phyloP scores from a whole-genome alignment of 768 basidiomycete species.

The Trametes maxima region DNA sequence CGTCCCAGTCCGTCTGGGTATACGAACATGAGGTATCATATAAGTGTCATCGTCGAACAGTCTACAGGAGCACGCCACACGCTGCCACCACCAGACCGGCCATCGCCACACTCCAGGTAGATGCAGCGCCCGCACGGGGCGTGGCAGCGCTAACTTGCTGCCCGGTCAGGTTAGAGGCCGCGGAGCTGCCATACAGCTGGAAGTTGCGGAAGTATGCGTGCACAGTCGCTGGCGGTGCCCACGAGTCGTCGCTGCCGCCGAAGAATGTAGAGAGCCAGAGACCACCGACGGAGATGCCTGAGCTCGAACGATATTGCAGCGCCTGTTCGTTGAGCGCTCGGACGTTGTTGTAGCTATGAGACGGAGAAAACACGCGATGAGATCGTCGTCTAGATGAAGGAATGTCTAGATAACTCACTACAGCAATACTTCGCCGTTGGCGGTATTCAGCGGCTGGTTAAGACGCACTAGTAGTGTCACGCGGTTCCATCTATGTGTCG shows the following conservation, averaged over 20 bases:
- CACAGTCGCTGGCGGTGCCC: conserved; percentile 69
- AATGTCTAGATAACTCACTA: conserved; percentile 49
- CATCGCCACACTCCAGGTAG: conserved; percentile 1
- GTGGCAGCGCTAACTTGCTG: conserved; percentile 24
- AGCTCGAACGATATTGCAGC: conserved; percentile 62
- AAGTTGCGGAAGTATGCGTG: conserved; percentile 82
- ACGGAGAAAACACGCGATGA: not conserved
- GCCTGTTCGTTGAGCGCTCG: conserved; percentile 59
- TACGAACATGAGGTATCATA: not conserved
- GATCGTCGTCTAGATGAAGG: not conserved
- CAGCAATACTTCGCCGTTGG: conserved; percentile 74
- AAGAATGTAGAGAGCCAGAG: conserved; percentile 88
- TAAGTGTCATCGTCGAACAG: not conserved
- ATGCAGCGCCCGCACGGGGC: not conserved
- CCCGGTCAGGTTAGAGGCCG: conserved; percentile 46
- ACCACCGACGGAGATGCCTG: conserved; percentile 60
- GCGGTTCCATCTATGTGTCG: conserved; percentile 58
- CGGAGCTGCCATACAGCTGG: conserved; percentile 58
- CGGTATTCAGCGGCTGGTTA: conserved; percentile 64
- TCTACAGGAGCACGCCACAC: conserved; percentile 9
- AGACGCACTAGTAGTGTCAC: conserved; percentile 77
- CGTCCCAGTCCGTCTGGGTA: not conserved
- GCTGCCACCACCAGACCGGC: not conserved
- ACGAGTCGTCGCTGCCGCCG: conserved; percentile 71
- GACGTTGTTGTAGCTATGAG: conserved; percentile 74